These are phyloP conservation scores for Apiotrichum gracile DNA, from an alignment of 1,284 basidiomycete genomes.

Conservation along the genomic window DNA sequence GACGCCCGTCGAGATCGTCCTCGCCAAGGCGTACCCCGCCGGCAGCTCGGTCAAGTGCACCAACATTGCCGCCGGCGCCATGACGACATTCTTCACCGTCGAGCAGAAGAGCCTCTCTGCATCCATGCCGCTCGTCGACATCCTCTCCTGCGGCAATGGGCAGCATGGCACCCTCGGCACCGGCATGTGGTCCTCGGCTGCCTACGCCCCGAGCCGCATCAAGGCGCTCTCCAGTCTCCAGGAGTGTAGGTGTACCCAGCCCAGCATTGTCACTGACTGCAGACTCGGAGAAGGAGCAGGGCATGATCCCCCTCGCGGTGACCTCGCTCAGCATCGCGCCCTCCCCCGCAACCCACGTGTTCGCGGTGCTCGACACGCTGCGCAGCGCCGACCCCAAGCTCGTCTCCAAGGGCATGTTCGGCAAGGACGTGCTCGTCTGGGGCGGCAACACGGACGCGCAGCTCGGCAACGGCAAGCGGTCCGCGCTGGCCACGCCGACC, in stretches of 20 bases:
- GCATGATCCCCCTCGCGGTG: slow-evolving; percentile 64
- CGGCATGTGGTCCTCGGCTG: slow-evolving; percentile 67
- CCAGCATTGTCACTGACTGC: slow-evolving; percentile 11
- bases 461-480: slow-evolving; percentile 76
- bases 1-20: slow-evolving; percentile 76
- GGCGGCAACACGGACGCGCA: slow-evolving; percentile 55
- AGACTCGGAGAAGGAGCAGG: slow-evolving; percentile 64
- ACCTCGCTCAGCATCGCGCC: slow-evolving; percentile 58
- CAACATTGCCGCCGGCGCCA: slow-evolving; percentile 58
- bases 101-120: slow-evolving; percentile 50
- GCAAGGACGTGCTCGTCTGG: slow-evolving; percentile 42
- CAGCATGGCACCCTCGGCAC: slow-evolving; percentile 77
- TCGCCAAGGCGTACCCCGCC: slow-evolving; percentile 53
- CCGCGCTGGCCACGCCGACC: slow-evolving; percentile 64
- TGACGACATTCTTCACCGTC: slow-evolving; percentile 64
- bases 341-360: slow-evolving; percentile 70
- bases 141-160: slow-evolving; percentile 78
- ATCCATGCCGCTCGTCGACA: slow-evolving; percentile 53
- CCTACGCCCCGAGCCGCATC: slow-evolving; percentile 65
- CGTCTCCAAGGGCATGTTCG: slow-evolving; percentile 34
- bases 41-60: slow-evolving; percentile 59
- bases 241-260: slow-evolving; percentile 64
- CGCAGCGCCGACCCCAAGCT: slow-evolving; percentile 48
- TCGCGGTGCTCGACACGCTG: slow-evolving; percentile 66
- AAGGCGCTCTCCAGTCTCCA: slow-evolving; percentile 56